Percentiles rank a stretch among this genome's conserved stretches.
These are phyloP conservation scores for Microdochium bolleyi DNA, from an alignment of 2,329 filamentous ascomycete genomes.

Conservation along the genomic window DNA sequence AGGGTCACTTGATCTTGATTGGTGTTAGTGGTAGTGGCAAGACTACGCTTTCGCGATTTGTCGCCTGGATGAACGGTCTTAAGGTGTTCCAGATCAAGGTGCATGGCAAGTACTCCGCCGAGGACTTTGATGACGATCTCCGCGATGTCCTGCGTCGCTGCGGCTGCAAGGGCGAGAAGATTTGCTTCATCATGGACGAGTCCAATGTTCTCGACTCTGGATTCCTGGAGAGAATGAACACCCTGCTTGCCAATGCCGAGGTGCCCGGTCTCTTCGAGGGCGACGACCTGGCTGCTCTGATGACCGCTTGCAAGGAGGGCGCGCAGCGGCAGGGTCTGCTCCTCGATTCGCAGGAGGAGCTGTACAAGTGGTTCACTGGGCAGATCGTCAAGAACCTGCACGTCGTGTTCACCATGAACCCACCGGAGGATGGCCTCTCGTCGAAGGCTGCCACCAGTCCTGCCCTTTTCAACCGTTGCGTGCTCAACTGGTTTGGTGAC, in stretches of 20 bases:
- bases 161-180: constrained; percentile 97
- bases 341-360: constrained; percentile 93
- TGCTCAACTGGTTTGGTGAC: constrained; percentile 99
- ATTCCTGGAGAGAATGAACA: constrained; percentile 99
- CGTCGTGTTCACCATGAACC: constrained; percentile 99
- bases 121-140: constrained; percentile 97
- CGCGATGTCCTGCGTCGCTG: constrained; percentile 87
- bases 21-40: constrained; percentile 98
- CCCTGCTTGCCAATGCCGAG: constrained; percentile 95
- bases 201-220: constrained; percentile 97
- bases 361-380: constrained; percentile 99
- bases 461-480: constrained; percentile 97
- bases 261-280: constrained; percentile 97
- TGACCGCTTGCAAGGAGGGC: constrained; percentile 98
- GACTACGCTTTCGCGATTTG: constrained; percentile 94
- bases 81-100: constrained; percentile 99
- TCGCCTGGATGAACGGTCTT: constrained; percentile 99
- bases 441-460: constrained; percentile 97
- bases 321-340: constrained; percentile 92
- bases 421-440: constrained; percentile 86
- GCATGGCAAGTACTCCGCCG: constrained; percentile 93
- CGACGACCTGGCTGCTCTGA: constrained; percentile 96
- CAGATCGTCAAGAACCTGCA: constrained; percentile 99
- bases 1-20: constrained; percentile 96
- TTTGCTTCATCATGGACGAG: constrained; percentile 99